phyloP scores from a whole-genome alignment of 495 filamentous ascomycete species.

The Talaromyces liani region DNA sequence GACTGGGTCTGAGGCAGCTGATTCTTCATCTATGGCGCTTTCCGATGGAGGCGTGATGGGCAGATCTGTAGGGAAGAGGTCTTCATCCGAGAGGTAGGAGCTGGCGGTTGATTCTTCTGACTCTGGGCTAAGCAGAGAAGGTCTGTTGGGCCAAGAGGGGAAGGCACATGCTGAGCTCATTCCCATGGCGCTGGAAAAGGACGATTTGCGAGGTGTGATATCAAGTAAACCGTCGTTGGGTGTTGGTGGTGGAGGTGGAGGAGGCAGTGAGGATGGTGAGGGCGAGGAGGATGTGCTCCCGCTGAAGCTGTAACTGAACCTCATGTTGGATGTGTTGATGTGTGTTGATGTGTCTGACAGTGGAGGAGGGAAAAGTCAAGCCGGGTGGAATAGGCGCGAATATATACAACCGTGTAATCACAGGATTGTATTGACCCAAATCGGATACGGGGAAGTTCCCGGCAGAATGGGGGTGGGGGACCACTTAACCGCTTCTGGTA shows the following conservation, averaged over 20 bases:
- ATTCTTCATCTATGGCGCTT: slow-evolving; percentile 26
- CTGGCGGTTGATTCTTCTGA: slow-evolving; percentile 26
- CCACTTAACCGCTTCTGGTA: neutral
- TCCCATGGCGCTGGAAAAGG: slow-evolving; percentile 34
- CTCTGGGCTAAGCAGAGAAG: slow-evolving; percentile 32
- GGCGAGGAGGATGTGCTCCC: slow-evolving; percentile 18
- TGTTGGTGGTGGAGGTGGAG: slow-evolving; percentile 32
- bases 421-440: neutral
- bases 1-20: slow-evolving; percentile 15
- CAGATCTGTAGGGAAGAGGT: slow-evolving; percentile 33
- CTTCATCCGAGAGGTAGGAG: slow-evolving; percentile 45
- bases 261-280: slow-evolving; percentile 25
- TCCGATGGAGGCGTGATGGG: slow-evolving; percentile 24
- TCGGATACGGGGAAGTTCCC: neutral
- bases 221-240: slow-evolving; percentile 34
- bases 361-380: neutral
- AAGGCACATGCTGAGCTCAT: slow-evolving; percentile 44
- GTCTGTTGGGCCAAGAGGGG: slow-evolving; percentile 46
- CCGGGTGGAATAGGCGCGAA: neutral
- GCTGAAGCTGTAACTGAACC: slow-evolving; percentile 35
- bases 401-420: neutral
- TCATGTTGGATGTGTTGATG: slow-evolving; percentile 4
- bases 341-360: neutral
- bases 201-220: slow-evolving; percentile 40
- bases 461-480: neutral